phyloP scores from a whole-genome alignment of 768 basidiomycete genomes.

The Boletus insuetus region DNA sequence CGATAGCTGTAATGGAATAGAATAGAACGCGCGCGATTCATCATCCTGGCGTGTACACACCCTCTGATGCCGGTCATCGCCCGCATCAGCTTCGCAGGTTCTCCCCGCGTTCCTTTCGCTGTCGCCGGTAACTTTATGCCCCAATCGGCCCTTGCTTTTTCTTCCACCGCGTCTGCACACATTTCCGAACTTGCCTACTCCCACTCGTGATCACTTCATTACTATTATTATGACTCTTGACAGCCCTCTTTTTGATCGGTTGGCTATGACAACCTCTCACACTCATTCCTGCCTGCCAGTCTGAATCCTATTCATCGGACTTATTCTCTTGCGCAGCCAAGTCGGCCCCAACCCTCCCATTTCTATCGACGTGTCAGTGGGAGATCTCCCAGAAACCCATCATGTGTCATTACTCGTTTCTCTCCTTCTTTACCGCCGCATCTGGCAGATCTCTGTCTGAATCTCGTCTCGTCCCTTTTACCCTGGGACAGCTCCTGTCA shows the following conservation, averaged over 20 bases:
- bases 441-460: slow-evolving; percentile 16
- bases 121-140: slow-evolving; percentile 28
- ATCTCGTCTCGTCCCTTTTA: slow-evolving; percentile 12
- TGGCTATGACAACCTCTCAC: slow-evolving; percentile 16
- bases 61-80: slow-evolving; percentile 19
- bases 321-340: slow-evolving; percentile 13
- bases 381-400: slow-evolving; percentile 18
- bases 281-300: no score
- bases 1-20: slow-evolving; percentile 21
- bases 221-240: no score
- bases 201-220: no score
- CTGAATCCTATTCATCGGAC: slow-evolving; percentile 2
- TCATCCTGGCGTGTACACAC: no score
- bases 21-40: slow-evolving; percentile 4
- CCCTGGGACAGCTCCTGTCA: slow-evolving; percentile 27
- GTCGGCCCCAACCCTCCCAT: slow-evolving; percentile 6
- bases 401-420: slow-evolving; percentile 4
- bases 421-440: slow-evolving; percentile 8
- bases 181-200: background rate
- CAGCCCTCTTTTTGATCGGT: background rate
- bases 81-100: slow-evolving; percentile 24
- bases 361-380: slow-evolving; percentile 13
- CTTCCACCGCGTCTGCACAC: background rate
- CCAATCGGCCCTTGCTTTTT: slow-evolving; percentile 9
- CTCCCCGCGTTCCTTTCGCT: slow-evolving; percentile 23